These are phyloP conservation scores for Musa itinerans DNA, from an alignment of 176 grass and related monocot genomes.

Conservation along the genomic window DNA sequence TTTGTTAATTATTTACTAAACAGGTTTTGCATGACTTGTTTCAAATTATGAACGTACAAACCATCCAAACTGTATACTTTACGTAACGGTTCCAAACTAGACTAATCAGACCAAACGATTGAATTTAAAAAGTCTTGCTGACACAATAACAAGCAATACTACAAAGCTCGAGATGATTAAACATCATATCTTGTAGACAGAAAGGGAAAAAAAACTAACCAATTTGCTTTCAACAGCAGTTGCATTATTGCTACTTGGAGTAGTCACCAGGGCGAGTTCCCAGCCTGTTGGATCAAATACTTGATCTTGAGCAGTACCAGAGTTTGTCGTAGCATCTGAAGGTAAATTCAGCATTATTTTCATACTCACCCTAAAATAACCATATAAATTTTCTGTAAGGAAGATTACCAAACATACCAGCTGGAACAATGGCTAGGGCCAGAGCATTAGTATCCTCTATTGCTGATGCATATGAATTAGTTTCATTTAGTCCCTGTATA, in stretches of 20 bases:
- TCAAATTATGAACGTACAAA: neutral
- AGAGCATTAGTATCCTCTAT: conserved; percentile 84
- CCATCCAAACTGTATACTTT: too few relatives aligned
- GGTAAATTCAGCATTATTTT: conserved; percentile 16
- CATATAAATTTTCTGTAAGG: neutral
- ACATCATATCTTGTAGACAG: neutral
- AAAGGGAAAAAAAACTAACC: conserved; percentile 38
- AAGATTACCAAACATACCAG: conserved; percentile 36
- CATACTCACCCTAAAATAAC: neutral
- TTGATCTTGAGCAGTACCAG: conserved; percentile 36
- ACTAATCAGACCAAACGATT: too few relatives aligned
- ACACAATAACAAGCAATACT: too few relatives aligned
- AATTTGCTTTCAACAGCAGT: conserved; percentile 50
- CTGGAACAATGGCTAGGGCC: conserved; percentile 62
- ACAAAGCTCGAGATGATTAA: neutral
- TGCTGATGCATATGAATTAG: conserved; percentile 40
- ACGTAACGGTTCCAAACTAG: too few relatives aligned
- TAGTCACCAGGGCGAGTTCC: conserved; percentile 91
- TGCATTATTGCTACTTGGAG: conserved; percentile 49
- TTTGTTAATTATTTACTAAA: neutral
- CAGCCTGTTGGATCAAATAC: conserved; percentile 97
- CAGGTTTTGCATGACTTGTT: neutral
- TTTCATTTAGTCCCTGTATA: conserved; percentile 72
- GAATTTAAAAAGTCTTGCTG: too few relatives aligned
- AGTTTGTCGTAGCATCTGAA: conserved; percentile 23